Evolutionary conservation across 352 stramenopile genomes (phyloP).

Genomic region (Elongisporangium senticosum): DNA sequence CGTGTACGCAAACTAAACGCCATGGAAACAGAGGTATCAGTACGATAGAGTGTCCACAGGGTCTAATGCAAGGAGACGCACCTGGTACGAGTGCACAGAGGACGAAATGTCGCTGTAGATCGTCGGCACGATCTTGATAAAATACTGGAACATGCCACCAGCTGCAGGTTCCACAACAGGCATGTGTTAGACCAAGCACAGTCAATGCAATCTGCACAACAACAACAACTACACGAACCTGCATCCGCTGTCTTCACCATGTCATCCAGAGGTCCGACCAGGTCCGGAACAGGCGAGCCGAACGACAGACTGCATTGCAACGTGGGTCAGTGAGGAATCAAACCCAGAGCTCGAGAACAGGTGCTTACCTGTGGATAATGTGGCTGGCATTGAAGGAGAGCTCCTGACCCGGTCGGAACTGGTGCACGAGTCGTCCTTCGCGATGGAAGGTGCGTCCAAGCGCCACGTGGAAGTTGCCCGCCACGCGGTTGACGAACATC

Average conservation of each 20-base stretch:
- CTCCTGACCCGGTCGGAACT: conserved; percentile 77
- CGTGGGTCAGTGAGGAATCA: neutral
- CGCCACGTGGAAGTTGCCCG: conserved; percentile 82
- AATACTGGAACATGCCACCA: conserved; percentile 83
- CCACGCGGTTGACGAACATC: conserved; percentile 84
- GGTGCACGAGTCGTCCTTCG: conserved; percentile 70
- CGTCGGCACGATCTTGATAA: conserved; percentile 85
- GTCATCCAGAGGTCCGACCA: conserved; percentile 44
- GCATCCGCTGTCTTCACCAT: conserved; percentile 38
- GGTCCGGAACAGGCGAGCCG: conserved; percentile 40
- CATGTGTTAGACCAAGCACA: conserved; percentile 1
- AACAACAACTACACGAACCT: conserved; percentile 29
- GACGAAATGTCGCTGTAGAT: conserved; percentile 78
- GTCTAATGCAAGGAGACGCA: conserved; percentile 4
- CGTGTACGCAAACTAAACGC: conserved; percentile 70
- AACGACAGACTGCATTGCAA: conserved; percentile 50
- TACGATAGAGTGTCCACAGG: neutral
- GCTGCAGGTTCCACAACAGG: conserved; percentile 19
- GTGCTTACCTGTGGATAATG: conserved; percentile 51
- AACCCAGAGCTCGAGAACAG: neutral
- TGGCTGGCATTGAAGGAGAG: conserved; percentile 77
- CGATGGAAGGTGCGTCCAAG: conserved; percentile 79
- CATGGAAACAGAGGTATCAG: conserved; percentile 7
- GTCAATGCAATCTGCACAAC: conserved; percentile 1
- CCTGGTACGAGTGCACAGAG: conserved; percentile 66